These are phyloP conservation scores for Gilbertella persicaria DNA, from an alignment of 371 early-diverging fungal species.

Conservation along the genomic window DNA sequence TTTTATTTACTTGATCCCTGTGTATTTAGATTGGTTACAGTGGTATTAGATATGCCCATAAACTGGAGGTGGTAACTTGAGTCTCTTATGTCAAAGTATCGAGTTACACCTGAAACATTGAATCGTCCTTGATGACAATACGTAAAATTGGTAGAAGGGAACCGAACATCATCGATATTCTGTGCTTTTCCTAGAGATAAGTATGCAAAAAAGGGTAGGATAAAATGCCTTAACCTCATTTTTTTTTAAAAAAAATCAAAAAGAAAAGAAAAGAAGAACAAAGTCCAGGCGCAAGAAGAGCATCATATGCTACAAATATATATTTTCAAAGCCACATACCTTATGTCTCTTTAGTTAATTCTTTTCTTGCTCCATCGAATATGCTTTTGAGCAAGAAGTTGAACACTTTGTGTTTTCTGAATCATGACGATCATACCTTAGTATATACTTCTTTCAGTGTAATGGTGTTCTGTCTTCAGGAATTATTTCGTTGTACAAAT, in stretches of 20 bases:
- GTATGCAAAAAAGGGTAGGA: too few relatives aligned
- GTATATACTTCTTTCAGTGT: too few relatives aligned
- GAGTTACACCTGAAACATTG: conserved; percentile 15
- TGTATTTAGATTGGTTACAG: conserved; percentile 18
- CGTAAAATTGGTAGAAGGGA: conserved; percentile 20
- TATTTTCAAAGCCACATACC: conserved; percentile 5
- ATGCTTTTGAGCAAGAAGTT: too few relatives aligned
- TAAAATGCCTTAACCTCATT: too few relatives aligned
- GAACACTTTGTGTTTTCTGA: too few relatives aligned
- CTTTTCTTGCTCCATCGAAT: too few relatives aligned
- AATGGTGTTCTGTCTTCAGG: too few relatives aligned
- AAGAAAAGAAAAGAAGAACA: neutral
- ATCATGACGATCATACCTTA: too few relatives aligned
- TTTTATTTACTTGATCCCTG: conserved; percentile 20
- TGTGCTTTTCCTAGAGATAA: conserved; percentile 4
- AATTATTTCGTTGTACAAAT: too few relatives aligned
- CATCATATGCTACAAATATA: neutral
- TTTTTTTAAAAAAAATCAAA: neutral
- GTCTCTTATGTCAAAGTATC: conserved; percentile 20
- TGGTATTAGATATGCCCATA: conserved; percentile 11
- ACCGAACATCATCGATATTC: conserved; percentile 18
- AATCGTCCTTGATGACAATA: conserved; percentile 17
- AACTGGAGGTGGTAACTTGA: conserved; percentile 16
- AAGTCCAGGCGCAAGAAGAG: neutral
- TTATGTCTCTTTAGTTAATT: neutral